Evolutionary conservation across 768 basidiomycete species (phyloP).

Genomic region (Hygrocybe punicea): DNA sequence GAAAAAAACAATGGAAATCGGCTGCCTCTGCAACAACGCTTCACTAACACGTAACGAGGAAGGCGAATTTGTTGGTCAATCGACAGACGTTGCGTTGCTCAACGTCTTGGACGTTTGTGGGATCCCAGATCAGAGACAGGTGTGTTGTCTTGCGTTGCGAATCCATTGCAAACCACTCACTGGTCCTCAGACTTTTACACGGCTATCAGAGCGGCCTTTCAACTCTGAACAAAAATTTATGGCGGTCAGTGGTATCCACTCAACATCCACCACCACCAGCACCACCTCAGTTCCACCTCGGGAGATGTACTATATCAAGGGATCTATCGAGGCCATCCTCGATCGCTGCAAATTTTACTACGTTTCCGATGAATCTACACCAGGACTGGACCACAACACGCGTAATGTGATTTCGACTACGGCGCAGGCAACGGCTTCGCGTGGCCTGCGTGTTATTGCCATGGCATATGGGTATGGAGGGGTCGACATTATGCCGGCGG

Average conservation of each 20-base stretch:
- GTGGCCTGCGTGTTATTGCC: conserved; percentile 83
- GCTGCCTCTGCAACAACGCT: conserved; percentile 88
- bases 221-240: conserved; percentile 93
- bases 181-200: conserved; percentile 54
- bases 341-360: conserved; percentile 87
- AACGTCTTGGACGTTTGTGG: conserved; percentile 71
- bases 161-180: neutral
- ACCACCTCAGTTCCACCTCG: conserved; percentile 37
- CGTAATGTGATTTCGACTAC: conserved; percentile 64
- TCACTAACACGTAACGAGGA: conserved; percentile 60
- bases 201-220: conserved; percentile 81
- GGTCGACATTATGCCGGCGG: conserved; percentile 39
- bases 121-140: conserved; percentile 65
- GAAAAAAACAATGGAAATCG: conserved; percentile 72
- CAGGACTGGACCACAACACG: conserved; percentile 66
- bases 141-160: conserved; percentile 22
- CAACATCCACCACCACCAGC: conserved; percentile 21
- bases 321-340: conserved; percentile 85
- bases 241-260: conserved; percentile 77
- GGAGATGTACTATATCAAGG: conserved; percentile 89
- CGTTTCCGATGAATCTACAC: conserved; percentile 85
- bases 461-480: conserved; percentile 85
- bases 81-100: conserved; percentile 89
- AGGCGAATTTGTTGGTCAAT: conserved; percentile 76
- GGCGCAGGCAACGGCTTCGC: conserved; percentile 66